Base-by-base conservation (phyloP, 768 basidiomycete species). In the Suillus hirtellus region DNA sequence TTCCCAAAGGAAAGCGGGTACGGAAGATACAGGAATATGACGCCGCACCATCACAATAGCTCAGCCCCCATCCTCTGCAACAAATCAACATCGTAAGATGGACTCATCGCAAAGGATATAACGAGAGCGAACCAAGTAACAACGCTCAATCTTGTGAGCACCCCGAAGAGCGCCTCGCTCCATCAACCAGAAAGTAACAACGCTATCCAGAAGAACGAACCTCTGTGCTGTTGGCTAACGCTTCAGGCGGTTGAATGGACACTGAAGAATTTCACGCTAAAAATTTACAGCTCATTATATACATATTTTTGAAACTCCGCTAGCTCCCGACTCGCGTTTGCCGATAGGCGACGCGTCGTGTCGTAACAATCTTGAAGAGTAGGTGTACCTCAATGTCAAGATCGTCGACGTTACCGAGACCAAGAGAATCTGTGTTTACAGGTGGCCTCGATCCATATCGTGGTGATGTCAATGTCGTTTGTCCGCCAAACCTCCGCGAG, bases 21-120 rank as follows among this genome's bases (percentile, higher is more conserved):
- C 88, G 85, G 88, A 80, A 86, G 84, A 86, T 87, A 81, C 80
- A 88, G 88, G 86, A 89, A 91, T 90, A 91, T 91, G 84, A 89
- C 86, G 86, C 86, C 81, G 79, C 83, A 68, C 72, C 64, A 67
- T 73, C 72, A 66, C 71, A 74, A 72, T 72, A 77, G 76, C 81
- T 79, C 74, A 81, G 80, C 80, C 72, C 78, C 71, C 76, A 67
- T 69, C 70, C 67, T 69, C 63, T 59, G 60, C 59, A 69, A 71
- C 82, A 80, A 84, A 77, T 86, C 86, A 72, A 88, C 84, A 78
- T 84, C 80, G 70, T 68, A 42, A 72, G 73, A 79, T 65, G 80
- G 81, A 86, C 82, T 82, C 80, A 80, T 77, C 66, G 66, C 70
- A 65, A 64, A 76, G 64, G 65, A 71, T 63, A 64, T 66, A 67